phyloP scores from a whole-genome alignment of 1,284 basidiomycete genomes.

The Tilletia setariae region DNA sequence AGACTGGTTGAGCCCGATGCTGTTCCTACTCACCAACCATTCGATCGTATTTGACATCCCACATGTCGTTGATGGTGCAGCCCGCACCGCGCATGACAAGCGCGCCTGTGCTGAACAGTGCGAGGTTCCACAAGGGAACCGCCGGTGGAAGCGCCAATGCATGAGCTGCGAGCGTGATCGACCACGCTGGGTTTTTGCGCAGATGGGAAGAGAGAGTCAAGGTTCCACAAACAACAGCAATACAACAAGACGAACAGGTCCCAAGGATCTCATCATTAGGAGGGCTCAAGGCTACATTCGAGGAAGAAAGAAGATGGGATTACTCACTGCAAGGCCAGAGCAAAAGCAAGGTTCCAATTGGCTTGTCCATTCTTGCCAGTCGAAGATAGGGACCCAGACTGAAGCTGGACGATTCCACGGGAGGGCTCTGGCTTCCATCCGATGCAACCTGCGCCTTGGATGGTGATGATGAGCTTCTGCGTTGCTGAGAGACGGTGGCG shows the following conservation, averaged over 20 bases:
- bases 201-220: neutral
- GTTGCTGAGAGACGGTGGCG: no score
- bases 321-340: slow-evolving; percentile 85
- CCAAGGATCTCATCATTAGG: no score
- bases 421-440: no score
- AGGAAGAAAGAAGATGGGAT: neutral
- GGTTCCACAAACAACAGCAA: neutral
- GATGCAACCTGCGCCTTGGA: no score
- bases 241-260: neutral
- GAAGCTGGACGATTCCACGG: neutral
- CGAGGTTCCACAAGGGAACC: slow-evolving; percentile 55
- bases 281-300: no score
- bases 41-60: slow-evolving; percentile 87
- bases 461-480: no score
- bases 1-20: neutral
- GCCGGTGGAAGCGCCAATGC: slow-evolving; percentile 32
- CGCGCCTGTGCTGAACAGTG: slow-evolving; percentile 84
- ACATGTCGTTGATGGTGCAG: slow-evolving; percentile 98
- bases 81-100: slow-evolving; percentile 96
- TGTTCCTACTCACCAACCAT: slow-evolving; percentile 71
- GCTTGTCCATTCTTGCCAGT: slow-evolving; percentile 86
- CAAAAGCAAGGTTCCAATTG: slow-evolving; percentile 84
- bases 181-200: slow-evolving; percentile 48
- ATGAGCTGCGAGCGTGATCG: slow-evolving; percentile 49
- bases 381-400: slow-evolving; percentile 69